Evolutionary conservation across 495 filamentous ascomycete genomes (phyloP).

Genomic region (Daldinia grandis): DNA sequence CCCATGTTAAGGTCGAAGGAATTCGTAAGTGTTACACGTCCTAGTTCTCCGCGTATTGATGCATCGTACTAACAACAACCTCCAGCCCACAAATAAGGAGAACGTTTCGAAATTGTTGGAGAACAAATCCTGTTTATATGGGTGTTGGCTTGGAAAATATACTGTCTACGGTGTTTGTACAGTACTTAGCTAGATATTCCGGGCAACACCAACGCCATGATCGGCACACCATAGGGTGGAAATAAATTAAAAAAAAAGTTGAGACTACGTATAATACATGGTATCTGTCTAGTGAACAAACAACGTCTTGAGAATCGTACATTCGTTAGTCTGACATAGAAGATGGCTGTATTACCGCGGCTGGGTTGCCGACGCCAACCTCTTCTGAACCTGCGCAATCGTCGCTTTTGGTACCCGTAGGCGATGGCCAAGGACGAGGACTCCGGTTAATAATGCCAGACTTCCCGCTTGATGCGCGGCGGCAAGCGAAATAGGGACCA

Average conservation of each 20-base stretch:
- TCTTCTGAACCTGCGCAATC: constrained; percentile 55
- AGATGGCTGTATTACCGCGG: constrained; percentile 10
- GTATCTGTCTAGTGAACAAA: constrained; percentile 27
- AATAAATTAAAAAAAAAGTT: constrained; percentile 11
- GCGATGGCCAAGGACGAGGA: constrained; percentile 74
- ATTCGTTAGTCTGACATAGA: not conserved
- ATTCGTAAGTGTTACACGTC: constrained; percentile 24
- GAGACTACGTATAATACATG: constrained; percentile 34
- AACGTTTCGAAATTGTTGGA: not conserved
- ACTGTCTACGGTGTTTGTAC: constrained; percentile 29
- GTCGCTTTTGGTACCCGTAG: constrained; percentile 60
- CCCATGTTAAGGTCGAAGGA: constrained; percentile 30
- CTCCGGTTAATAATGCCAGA: constrained; percentile 83
- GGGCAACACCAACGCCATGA: constrained; percentile 1
- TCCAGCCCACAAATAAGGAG: constrained; percentile 33
- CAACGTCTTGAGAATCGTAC: constrained; percentile 2
- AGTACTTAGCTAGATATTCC: constrained; percentile 16
- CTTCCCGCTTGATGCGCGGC: constrained; percentile 93
- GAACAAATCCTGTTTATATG: not conserved
- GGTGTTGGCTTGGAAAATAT: not conserved
- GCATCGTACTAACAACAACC: not conserved
- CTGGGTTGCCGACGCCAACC: constrained; percentile 29
- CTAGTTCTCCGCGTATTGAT: not conserved
- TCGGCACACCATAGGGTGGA: constrained; percentile 9
- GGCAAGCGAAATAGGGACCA: constrained; percentile 87